phyloP scores from a whole-genome alignment of 2,329 filamentous ascomycete genomes.

The Neonectria coccinea region DNA sequence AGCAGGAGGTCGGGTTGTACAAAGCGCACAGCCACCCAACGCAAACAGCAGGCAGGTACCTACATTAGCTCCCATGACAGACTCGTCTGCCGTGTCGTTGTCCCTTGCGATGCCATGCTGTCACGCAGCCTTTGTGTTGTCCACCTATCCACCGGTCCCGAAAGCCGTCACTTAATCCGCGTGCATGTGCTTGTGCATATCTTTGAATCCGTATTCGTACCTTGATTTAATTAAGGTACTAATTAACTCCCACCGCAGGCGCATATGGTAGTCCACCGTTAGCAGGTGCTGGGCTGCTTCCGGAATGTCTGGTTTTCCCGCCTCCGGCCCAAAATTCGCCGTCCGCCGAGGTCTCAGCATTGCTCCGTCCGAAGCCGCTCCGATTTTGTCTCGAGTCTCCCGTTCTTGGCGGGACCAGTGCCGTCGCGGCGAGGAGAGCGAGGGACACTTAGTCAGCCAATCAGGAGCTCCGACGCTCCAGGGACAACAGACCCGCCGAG shows the following conservation, averaged over 20 bases:
- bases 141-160: background rate
- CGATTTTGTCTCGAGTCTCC: slow-evolving; percentile 5
- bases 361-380: slow-evolving; percentile 9
- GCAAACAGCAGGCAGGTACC: slow-evolving; percentile 2
- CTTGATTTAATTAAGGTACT: background rate
- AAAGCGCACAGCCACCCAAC: background rate
- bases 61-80: background rate
- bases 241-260: too few species aligned
- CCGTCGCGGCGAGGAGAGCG: slow-evolving; percentile 13
- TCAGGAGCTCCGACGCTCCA: background rate
- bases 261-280: background rate
- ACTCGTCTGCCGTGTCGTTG: background rate
- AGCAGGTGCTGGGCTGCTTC: background rate
- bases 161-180: background rate
- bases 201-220: slow-evolving; percentile 6
- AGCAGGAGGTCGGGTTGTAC: too few species aligned
- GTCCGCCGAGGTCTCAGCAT: background rate
- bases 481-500: background rate
- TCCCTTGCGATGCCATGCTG: slow-evolving; percentile 6
- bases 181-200: background rate
- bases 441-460: background rate
- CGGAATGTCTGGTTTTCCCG: slow-evolving; percentile 23
- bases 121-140: background rate
- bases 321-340: slow-evolving; percentile 11
- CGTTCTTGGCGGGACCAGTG: slow-evolving; percentile 7